phyloP scores from a whole-genome alignment of 345 rosid species.

The Capsella bursapastoris region DNA sequence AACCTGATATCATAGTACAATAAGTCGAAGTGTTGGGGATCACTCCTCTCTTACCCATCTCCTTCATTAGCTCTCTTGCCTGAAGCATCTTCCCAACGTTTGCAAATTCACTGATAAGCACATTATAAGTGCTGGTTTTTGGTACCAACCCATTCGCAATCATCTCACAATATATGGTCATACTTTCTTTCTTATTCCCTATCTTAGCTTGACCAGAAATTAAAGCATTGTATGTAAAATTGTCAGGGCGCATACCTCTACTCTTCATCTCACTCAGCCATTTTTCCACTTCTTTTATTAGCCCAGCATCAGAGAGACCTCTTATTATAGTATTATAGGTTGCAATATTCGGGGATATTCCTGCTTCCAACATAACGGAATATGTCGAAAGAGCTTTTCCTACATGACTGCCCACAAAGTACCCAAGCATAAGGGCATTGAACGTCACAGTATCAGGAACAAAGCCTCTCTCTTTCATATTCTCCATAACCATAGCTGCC shows the following conservation, averaged over 20 bases:
- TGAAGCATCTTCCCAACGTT: slow-evolving; percentile 75
- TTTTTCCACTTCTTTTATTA: slow-evolving; percentile 54
- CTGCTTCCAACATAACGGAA: slow-evolving; percentile 59
- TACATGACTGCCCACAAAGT: slow-evolving; percentile 61
- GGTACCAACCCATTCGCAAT: slow-evolving; percentile 74
- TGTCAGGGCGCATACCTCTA: slow-evolving; percentile 60
- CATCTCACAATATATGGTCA: slow-evolving; percentile 78
- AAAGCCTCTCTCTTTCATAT: slow-evolving; percentile 63
- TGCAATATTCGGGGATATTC: slow-evolving; percentile 57
- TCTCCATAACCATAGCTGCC: slow-evolving; percentile 60
- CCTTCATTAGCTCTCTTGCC: slow-evolving; percentile 76
- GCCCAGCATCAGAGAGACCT: slow-evolving; percentile 59
- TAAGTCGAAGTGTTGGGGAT: slow-evolving; percentile 74
- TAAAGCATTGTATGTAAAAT: slow-evolving; percentile 69
- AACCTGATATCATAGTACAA: slow-evolving; percentile 71
- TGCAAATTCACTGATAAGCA: slow-evolving; percentile 67
- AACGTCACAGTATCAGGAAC: slow-evolving; percentile 58
- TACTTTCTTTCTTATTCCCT: slow-evolving; percentile 69
- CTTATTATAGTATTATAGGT: slow-evolving; percentile 78
- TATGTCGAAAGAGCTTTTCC: slow-evolving; percentile 57
- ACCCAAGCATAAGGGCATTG: slow-evolving; percentile 77
- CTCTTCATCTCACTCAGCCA: slow-evolving; percentile 65
- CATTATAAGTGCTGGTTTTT: slow-evolving; percentile 73
- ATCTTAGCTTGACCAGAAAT: slow-evolving; percentile 71
- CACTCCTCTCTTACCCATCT: slow-evolving; percentile 70